Evolutionary conservation across 2,329 filamentous ascomycete genomes (phyloP), one percentile per base, ranked within the genome.

Genomic region (Whalleya microplaca): DNA sequence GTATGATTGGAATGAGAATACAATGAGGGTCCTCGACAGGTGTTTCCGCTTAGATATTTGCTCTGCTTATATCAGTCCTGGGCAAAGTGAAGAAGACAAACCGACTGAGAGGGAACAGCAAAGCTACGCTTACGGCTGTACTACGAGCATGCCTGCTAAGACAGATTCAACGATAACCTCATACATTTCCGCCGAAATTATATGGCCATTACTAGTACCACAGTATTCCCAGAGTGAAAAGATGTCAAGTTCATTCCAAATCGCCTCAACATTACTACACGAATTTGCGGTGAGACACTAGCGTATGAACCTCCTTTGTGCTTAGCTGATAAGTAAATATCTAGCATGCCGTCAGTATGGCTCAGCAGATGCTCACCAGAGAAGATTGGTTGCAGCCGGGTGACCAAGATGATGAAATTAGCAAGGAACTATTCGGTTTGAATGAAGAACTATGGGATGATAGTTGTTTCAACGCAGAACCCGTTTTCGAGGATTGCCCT

Each of bases 151-250:
- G 1, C 0, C 0, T 0, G 29, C 7, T 3, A 56, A 47, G 2
- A 2, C 0, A n/a, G 21, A 40, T n/a, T 18, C 0, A 3, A 4
- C 1, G 2, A 56, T 57, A 37, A 32, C 8, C 1, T 49, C 66
- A 0, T 19, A 10, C 5, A 12, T 70, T 6, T 49, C 51, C 4
- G 65, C 58, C 3, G 68, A 72, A 19, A 1, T 66, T n/a, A 41
- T 72, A 1, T 72, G 69, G 67, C 69, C 69, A 1, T 51, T 72
- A 40, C n/a, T 72, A 12, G 23, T 59, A 14, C 54, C 57, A 1
- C 43, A 62, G 12, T 68, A 60, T 19, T 67, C 60, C 46, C 23
- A 45, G 32, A 66, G 58, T 43, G 69, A 72, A 58, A 72, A 70
- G 61, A 41, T 71, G 58, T 21, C 29, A 1, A 12, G 27, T 23